Evolutionary conservation across 768 basidiomycete species (phyloP), one percentile per base, ranked within the genome.

Genomic region (Collybiopsis confluens): DNA sequence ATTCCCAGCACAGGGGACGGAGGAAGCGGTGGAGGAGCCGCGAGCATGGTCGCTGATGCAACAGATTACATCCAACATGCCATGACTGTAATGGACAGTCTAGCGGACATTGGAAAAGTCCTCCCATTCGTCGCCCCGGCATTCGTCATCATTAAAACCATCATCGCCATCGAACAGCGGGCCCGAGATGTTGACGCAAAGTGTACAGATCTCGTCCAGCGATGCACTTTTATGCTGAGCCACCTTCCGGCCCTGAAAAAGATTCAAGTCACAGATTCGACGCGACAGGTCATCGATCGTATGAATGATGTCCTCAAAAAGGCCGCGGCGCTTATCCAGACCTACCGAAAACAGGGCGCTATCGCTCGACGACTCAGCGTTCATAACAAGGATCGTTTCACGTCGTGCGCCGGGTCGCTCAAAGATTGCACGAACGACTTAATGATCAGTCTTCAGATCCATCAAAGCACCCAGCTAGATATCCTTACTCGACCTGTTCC

Each of bases 151-250:
- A 65, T 74, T 23, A 73, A 72, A 60, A 57, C 71, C 51, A 73
- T 73, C 57, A 68, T 74, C 56, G 70, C 71, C 53, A 60, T 74
- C 53, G 73, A 74, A 57, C 62, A 59, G 46, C 58, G 53, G 10
- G 72, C 70, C 2, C 64, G 68, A 37, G 73, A 74, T 20, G 71
- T 68, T 9, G 73, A 74, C 49, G 54, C 64, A 18, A 74, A 74
- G 50, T 74, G 72, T 56, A 68, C 56, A 46, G 73, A 74, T 53
- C 61, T 74, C 26, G 54, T 74, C 36, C 71, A 74, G 42, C 70
- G 73, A n/a, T 66, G 73, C 59, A 70, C 68, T 7, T 74, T 74
- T 65, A 73, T 73, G 72, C 64, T 73, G 45, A 65, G 70, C 49
- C 71, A 74, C 46, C 62, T 74, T 30, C 67, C 70, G 6, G 59